Evolutionary conservation across 148 eudicot genomes (phyloP).

Genomic region (Linanthus parryae): DNA sequence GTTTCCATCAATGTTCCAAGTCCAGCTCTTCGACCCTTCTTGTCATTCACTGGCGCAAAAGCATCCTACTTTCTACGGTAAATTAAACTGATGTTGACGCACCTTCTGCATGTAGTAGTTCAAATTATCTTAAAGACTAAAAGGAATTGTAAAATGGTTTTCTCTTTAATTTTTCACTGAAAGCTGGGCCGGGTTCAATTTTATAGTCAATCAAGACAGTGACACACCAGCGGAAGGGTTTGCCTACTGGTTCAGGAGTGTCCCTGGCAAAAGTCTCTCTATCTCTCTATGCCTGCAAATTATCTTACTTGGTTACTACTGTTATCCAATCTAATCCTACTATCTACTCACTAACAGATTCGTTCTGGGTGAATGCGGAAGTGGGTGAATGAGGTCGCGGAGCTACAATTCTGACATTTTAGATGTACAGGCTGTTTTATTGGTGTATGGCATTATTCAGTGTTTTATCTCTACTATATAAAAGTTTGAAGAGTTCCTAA

Average conservation of each 20-base stretch:
- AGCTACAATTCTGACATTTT: no score
- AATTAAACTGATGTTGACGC: neutral
- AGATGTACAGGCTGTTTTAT: no score
- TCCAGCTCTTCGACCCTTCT: conserved; percentile 92
- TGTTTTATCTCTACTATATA: no score
- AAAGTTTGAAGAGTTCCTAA: no score
- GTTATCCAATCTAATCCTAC: no score
- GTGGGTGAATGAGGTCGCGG: no score
- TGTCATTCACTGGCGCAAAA: conserved; percentile 94
- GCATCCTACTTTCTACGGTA: conserved; percentile 98
- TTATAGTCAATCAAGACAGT: conserved; percentile 87
- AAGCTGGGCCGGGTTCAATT: conserved; percentile 96
- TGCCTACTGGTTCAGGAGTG: conserved; percentile 55
- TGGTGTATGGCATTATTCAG: no score
- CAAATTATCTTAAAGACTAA: neutral
- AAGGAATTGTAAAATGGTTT: neutral
- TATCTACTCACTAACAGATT: no score
- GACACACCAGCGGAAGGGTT: conserved; percentile 97
- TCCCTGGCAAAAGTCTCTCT: conserved; percentile 91
- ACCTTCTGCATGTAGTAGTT: neutral
- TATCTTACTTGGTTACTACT: no score
- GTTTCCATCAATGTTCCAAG: conserved; percentile 96
- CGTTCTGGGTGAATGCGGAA: no score
- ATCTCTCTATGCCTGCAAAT: no score
- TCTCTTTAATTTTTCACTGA: conserved; percentile 46